phyloP scores from a whole-genome alignment of 2,329 filamentous ascomycete genomes.

The Penicillium sp. region DNA sequence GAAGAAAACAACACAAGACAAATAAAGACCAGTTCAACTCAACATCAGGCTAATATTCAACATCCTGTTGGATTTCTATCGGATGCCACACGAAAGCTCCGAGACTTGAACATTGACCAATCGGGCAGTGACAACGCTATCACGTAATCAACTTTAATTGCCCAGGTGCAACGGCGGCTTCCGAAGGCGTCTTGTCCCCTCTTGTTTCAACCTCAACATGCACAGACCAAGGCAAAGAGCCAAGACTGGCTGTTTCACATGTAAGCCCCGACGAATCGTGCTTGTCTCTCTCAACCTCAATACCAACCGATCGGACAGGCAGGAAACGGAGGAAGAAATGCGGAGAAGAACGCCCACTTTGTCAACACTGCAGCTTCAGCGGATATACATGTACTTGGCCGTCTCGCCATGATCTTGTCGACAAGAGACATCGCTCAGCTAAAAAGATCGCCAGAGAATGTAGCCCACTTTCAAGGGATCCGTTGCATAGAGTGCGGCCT shows the following conservation, averaged over 20 bases:
- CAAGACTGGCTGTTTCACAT: not conserved
- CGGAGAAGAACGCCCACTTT: not conserved
- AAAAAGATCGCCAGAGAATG: not conserved
- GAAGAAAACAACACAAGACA: conserved; percentile 14
- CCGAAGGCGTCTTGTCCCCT: too few species aligned
- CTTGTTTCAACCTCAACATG: not conserved
- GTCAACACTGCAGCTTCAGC: not conserved
- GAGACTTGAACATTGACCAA: too few species aligned
- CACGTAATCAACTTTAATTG: too few species aligned
- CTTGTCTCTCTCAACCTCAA: not conserved
- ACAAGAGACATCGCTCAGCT: not conserved
- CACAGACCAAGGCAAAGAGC: not conserved
- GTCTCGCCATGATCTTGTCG: not conserved
- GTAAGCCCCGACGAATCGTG: not conserved
- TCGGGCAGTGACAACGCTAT: too few species aligned
- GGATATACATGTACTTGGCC: not conserved
- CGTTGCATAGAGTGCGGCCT: not conserved
- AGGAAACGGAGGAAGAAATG: not conserved
- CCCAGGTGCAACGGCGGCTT: too few species aligned
- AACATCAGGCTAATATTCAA: too few species aligned
- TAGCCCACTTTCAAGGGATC: not conserved
- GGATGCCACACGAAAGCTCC: too few species aligned
- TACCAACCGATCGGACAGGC: not conserved
- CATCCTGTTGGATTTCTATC: too few species aligned
- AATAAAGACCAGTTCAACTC: not conserved